These are phyloP conservation scores for Graphiopsis chlorocephala DNA, from an alignment of 2,329 filamentous ascomycete genomes.

Conservation along the genomic window DNA sequence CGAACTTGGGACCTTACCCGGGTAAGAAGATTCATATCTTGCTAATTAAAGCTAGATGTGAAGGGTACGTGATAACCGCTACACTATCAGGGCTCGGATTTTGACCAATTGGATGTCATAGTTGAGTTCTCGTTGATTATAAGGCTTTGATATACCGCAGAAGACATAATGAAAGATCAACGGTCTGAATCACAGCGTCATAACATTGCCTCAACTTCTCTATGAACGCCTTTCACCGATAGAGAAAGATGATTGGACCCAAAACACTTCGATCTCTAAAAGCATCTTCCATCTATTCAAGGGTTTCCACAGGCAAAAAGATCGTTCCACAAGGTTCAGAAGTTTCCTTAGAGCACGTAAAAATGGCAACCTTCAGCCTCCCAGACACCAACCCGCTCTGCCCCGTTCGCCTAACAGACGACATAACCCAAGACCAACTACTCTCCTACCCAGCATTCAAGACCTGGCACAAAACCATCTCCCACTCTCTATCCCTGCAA, in stretches of 20 bases:
- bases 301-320: no score
- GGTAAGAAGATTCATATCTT: not conserved
- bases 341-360: not conserved
- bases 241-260: not conserved
- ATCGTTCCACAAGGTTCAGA: not conserved
- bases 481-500: constrained; percentile 50
- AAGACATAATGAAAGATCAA: no score
- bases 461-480: constrained; percentile 52
- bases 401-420: constrained; percentile 42
- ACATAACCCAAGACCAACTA: constrained; percentile 45
- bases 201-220: not conserved
- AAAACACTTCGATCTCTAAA: not conserved
- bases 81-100: constrained; percentile 7
- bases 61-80: constrained; percentile 15
- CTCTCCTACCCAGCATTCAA: constrained; percentile 54
- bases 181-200: not conserved
- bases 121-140: no score
- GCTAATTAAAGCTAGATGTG: not conserved
- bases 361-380: constrained; percentile 45
- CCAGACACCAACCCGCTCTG: constrained; percentile 35
- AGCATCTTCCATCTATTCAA: not conserved
- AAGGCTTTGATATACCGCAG: no score
- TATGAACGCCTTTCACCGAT: not conserved
- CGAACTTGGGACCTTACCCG: constrained; percentile 13
- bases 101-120: no score